phyloP scores from a whole-genome alignment of 768 basidiomycete genomes.

The Russula sp. region DNA sequence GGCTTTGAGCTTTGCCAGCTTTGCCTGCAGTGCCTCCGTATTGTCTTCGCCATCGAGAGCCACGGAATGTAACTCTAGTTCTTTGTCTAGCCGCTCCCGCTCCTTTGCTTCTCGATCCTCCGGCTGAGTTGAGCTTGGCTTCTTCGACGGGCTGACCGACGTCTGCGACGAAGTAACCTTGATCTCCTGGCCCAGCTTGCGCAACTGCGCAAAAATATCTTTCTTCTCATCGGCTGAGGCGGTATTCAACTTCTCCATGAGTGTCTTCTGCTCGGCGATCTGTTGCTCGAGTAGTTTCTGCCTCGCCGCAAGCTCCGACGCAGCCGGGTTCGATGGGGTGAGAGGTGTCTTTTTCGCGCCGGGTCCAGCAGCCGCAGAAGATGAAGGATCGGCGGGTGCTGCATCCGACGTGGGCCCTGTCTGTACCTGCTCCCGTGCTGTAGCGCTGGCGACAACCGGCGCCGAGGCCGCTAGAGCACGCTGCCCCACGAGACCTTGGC shows the following conservation, averaged over 20 bases:
- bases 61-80: constrained; percentile 67
- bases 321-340: constrained; percentile 34
- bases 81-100: constrained; percentile 72
- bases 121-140: constrained; percentile 34
- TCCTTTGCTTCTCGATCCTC: constrained; percentile 55
- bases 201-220: constrained; percentile 68
- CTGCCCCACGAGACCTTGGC: constrained; percentile 76
- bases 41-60: constrained; percentile 47
- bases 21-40: constrained; percentile 70
- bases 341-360: constrained; percentile 41
- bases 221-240: constrained; percentile 74
- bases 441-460: constrained; percentile 64
- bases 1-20: constrained; percentile 71
- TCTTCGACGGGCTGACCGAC: constrained; percentile 34
- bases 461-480: constrained; percentile 82
- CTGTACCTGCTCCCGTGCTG: constrained; percentile 37
- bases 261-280: constrained; percentile 83
- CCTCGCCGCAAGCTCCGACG: constrained; percentile 63
- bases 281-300: constrained; percentile 75
- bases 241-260: constrained; percentile 67
- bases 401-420: constrained; percentile 31
- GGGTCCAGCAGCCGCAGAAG: constrained; percentile 35
- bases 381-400: constrained; percentile 29
- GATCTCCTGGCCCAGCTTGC: constrained; percentile 80
- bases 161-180: constrained; percentile 41